Evolutionary conservation across 495 filamentous ascomycete species (phyloP).

Genomic region (Penicillium antarcticum): DNA sequence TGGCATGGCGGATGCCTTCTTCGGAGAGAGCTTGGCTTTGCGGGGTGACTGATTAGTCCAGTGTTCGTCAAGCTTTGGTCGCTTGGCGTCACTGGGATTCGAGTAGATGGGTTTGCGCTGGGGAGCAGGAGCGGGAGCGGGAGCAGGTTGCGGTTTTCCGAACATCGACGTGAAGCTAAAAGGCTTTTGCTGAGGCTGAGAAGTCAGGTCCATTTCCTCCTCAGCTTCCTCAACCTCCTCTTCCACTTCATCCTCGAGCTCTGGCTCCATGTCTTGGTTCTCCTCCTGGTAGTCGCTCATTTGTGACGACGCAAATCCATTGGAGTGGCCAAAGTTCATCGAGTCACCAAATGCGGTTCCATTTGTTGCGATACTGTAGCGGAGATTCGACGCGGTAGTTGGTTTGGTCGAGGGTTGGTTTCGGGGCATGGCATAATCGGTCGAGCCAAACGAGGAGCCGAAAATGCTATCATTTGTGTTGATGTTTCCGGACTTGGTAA

Average conservation of each 20-base stretch:
- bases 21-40: constrained; percentile 39
- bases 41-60: constrained; percentile 39
- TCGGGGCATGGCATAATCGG: constrained; percentile 31
- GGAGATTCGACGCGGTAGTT: constrained; percentile 29
- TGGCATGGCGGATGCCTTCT: constrained; percentile 49
- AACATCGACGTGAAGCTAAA: constrained; percentile 35
- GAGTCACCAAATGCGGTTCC: constrained; percentile 42
- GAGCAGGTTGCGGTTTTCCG: constrained; percentile 21
- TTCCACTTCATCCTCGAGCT: constrained; percentile 16
- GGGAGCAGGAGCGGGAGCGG: constrained; percentile 6
- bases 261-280: constrained; percentile 26
- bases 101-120: constrained; percentile 41
- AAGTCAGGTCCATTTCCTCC: constrained; percentile 21
- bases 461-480: constrained; percentile 43
- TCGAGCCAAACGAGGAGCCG: constrained; percentile 39
- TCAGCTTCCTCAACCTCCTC: constrained; percentile 41
- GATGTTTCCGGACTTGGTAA: constrained; percentile 40
- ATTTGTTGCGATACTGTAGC: constrained; percentile 34
- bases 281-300: constrained; percentile 35
- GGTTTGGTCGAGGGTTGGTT: constrained; percentile 21
- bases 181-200: constrained; percentile 13
- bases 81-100: constrained; percentile 41
- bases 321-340: constrained; percentile 24
- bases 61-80: constrained; percentile 42
- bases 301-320: constrained; percentile 29